Evolutionary conservation across 345 rosid species (phyloP).

Genomic region (Kernera saxatilis): DNA sequence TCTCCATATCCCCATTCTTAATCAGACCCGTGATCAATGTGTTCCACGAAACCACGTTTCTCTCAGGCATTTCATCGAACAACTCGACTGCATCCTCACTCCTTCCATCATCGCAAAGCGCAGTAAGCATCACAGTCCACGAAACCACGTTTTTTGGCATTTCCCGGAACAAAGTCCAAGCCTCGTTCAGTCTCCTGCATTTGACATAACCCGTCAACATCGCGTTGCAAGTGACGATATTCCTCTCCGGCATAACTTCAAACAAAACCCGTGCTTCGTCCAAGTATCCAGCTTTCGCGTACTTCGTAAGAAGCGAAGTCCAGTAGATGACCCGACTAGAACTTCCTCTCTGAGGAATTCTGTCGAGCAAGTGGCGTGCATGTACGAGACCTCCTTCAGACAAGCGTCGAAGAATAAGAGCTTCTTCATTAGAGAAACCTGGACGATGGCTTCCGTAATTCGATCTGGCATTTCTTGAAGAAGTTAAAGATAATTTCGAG

Average conservation of each 20-base stretch:
- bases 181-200: slow-evolving; percentile 40
- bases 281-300: slow-evolving; percentile 38
- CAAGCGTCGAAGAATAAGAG: slow-evolving; percentile 32
- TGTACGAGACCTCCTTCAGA: slow-evolving; percentile 29
- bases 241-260: slow-evolving; percentile 47
- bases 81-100: slow-evolving; percentile 39
- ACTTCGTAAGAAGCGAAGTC: slow-evolving; percentile 53
- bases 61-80: slow-evolving; percentile 60
- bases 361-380: slow-evolving; percentile 54
- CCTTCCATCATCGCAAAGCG: slow-evolving; percentile 40
- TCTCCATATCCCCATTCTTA: slow-evolving; percentile 44
- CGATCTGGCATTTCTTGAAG: slow-evolving; percentile 9
- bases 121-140: slow-evolving; percentile 57
- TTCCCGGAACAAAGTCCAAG: slow-evolving; percentile 37
- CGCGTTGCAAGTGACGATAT: slow-evolving; percentile 54
- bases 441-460: background rate
- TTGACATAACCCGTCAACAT: slow-evolving; percentile 51
- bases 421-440: slow-evolving; percentile 32
- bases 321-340: slow-evolving; percentile 38
- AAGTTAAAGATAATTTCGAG: slow-evolving; percentile 1
- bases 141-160: slow-evolving; percentile 65
- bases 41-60: slow-evolving; percentile 64
- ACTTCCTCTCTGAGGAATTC: slow-evolving; percentile 36
- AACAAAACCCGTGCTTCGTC: slow-evolving; percentile 52
- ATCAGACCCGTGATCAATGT: slow-evolving; percentile 49